Conservation (phyloP, 176 grass and related monocot species). For the Triticum dicoccoides region DNA sequence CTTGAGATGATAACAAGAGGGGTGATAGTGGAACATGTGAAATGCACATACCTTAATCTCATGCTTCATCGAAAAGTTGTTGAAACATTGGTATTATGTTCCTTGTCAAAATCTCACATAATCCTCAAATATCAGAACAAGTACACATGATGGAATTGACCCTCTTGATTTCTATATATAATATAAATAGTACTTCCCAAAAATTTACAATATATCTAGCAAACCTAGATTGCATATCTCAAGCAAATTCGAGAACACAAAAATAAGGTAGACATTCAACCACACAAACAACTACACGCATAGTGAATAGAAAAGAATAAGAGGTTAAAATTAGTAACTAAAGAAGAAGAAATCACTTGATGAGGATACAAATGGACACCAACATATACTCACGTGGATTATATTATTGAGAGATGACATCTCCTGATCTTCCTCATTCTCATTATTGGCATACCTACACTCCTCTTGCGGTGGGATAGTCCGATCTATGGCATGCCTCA, state of each 20-base stretch:
- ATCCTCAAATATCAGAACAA: too few species aligned
- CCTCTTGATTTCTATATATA: not conserved
- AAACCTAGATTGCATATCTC: not conserved
- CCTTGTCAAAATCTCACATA: too few species aligned
- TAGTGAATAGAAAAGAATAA: not conserved
- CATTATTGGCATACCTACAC: too few species aligned
- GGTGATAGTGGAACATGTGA: not conserved
- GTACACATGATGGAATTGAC: not conserved
- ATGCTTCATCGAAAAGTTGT: not conserved
- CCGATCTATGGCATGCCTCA: too few species aligned
- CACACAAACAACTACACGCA: not conserved
- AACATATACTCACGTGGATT: not conserved
- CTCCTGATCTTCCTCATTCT: not conserved
- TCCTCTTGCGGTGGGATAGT: too few species aligned
- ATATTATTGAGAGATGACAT: not conserved
- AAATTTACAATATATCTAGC: not conserved
- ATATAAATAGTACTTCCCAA: not conserved
- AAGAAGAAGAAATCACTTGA: not conserved
- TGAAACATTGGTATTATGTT: not conserved
- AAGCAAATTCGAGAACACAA: not conserved
- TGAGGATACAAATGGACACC: not conserved
- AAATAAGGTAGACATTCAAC: not conserved
- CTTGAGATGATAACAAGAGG: not conserved
- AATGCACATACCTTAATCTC: not conserved
- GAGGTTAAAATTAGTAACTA: not conserved